These are phyloP conservation scores for Metschnikowia continentalis DNA, from an alignment of 805 yeast species.

Conservation along the genomic window DNA sequence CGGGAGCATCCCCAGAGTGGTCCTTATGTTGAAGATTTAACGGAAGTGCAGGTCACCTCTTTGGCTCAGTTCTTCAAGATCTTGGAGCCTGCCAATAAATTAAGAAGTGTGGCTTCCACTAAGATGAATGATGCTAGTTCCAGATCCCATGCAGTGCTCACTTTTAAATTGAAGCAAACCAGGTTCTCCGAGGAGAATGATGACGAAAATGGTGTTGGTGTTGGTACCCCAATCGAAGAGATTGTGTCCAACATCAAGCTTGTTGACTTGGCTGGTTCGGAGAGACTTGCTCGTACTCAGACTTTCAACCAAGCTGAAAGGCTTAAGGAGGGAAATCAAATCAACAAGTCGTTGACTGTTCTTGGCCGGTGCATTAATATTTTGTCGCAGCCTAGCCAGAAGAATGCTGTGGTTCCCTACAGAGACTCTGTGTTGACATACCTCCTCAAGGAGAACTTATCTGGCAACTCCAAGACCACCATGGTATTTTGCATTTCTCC, in stretches of 20 bases:
- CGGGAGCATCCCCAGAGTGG: conserved; percentile 65
- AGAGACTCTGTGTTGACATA: conserved; percentile 75
- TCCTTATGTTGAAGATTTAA: conserved; percentile 67
- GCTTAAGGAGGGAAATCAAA: conserved; percentile 69
- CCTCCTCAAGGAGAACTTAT: conserved; percentile 67
- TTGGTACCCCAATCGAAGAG: conserved; percentile 42
- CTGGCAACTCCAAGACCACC: conserved; percentile 84
- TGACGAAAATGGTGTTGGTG: conserved; percentile 5
- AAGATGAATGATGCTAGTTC: conserved; percentile 69
- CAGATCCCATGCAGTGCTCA: conserved; percentile 77
- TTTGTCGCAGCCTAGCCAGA: conserved; percentile 39
- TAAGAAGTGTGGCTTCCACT: conserved; percentile 69
- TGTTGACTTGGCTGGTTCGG: conserved; percentile 84
- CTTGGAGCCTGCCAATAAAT: conserved; percentile 48
- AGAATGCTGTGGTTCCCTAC: conserved; percentile 52
- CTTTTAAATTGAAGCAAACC: conserved; percentile 58
- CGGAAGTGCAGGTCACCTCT: conserved; percentile 47
- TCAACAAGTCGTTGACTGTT: conserved; percentile 74
- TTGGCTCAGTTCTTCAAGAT: conserved; percentile 46
- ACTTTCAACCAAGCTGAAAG: conserved; percentile 52
- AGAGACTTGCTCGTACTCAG: conserved; percentile 60
- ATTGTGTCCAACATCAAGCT: conserved; percentile 59
- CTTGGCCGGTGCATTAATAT: conserved; percentile 63
- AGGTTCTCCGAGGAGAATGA: conserved; percentile 23
- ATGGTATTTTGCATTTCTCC: conserved; percentile 88